phyloP scores from a whole-genome alignment of 495 filamentous ascomycete genomes.

The Aspergillus avenaceus region DNA sequence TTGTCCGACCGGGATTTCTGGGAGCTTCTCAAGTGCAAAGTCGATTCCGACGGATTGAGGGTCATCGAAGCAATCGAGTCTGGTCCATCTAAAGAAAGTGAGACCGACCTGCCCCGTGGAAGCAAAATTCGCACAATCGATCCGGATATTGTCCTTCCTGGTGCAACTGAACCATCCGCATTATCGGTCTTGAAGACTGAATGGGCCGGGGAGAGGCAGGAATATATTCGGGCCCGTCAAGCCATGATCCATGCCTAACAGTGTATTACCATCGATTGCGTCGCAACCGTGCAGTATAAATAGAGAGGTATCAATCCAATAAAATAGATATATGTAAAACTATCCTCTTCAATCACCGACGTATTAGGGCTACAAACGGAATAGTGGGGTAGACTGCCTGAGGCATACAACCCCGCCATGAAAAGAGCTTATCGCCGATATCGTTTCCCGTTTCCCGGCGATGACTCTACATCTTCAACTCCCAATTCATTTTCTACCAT shows the following conservation, averaged over 20 bases:
- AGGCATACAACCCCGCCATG: neutral
- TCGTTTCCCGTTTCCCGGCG: neutral
- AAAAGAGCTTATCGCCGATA: constrained; percentile 2
- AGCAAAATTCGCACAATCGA: constrained; percentile 1
- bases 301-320: too few species aligned
- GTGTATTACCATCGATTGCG: neutral
- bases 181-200: neutral
- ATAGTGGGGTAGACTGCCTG: neutral
- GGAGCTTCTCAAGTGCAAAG: neutral
- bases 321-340: too few species aligned
- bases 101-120: neutral
- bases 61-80: neutral
- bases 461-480: neutral
- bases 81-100: neutral
- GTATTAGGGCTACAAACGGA: too few species aligned
- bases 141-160: neutral
- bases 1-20: neutral
- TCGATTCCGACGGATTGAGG: neutral
- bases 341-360: too few species aligned
- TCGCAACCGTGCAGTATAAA: neutral
- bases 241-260: too few species aligned
- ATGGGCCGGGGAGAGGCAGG: neutral
- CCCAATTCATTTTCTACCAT: neutral
- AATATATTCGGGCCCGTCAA: neutral
- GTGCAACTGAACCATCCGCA: neutral